Conservation (phyloP, 2,329 filamentous ascomycete genomes). For the Meredithiella fracta region DNA sequence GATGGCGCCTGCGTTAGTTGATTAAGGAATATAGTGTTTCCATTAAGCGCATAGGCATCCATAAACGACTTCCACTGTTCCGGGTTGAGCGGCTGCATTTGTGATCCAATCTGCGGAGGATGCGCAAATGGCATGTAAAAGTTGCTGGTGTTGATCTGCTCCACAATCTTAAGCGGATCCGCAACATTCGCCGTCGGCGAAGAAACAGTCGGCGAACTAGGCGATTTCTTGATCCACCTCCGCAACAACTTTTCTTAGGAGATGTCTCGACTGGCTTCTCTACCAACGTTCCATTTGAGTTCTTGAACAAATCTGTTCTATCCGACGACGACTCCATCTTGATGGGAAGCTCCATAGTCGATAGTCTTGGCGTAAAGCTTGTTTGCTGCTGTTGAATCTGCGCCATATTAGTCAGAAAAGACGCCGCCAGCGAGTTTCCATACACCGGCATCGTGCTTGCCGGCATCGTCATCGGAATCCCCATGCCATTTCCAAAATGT, state of each 20-base stretch:
- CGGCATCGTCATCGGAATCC: constrained; percentile 8
- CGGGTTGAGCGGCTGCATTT: constrained; percentile 37
- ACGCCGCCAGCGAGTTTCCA: not conserved
- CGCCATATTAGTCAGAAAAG: constrained; percentile 6
- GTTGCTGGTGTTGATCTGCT: constrained; percentile 23
- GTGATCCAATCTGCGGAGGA: constrained; percentile 37
- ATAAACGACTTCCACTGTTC: constrained; percentile 35
- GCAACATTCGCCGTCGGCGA: not conserved
- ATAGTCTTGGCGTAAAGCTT: not conserved
- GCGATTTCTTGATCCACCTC: constrained; percentile 13
- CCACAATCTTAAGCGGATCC: not conserved
- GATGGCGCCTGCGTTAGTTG: not conserved
- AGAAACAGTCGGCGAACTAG: not conserved
- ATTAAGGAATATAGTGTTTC: not conserved
- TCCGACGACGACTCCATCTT: constrained; percentile 6
- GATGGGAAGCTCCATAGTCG: not conserved
- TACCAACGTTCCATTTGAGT: not conserved
- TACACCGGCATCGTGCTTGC: constrained; percentile 11
- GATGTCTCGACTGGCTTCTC: not conserved
- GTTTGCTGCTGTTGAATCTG: not conserved
- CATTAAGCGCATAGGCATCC: constrained; percentile 20
- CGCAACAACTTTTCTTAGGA: constrained; percentile 16
- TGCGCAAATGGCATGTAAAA: constrained; percentile 29
- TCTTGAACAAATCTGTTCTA: not conserved
- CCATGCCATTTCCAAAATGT: not conserved